A percentile compares a stretch with the other conserved stretches of the same genome.
Evolutionary conservation across 805 yeast species (phyloP).

Genomic region (Spathaspora hagerdaliae): DNA sequence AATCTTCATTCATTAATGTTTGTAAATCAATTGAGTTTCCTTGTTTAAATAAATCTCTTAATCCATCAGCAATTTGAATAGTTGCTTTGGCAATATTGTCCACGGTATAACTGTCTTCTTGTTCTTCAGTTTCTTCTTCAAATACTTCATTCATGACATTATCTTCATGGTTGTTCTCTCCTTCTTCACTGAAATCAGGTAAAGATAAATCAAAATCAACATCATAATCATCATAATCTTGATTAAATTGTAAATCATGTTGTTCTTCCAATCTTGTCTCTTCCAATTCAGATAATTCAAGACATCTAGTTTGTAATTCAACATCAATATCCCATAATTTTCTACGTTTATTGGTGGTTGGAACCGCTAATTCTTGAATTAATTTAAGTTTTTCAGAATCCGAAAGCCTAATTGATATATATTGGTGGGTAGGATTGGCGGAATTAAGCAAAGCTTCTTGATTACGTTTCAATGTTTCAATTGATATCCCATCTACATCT

Average conservation of each 20-base stretch:
- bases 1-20: slow-evolving; percentile 38
- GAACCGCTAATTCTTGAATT: slow-evolving; percentile 31
- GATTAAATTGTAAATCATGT: slow-evolving; percentile 5
- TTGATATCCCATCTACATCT: slow-evolving; percentile 43
- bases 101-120: slow-evolving; percentile 9
- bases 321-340: slow-evolving; percentile 26
- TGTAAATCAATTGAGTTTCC: slow-evolving; percentile 25
- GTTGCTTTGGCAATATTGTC: slow-evolving; percentile 46
- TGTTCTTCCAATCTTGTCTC: slow-evolving; percentile 16
- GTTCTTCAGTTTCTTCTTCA: slow-evolving; percentile 3
- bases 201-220: slow-evolving; percentile 20
- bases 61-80: slow-evolving; percentile 46
- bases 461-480: slow-evolving; percentile 27
- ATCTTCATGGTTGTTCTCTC: slow-evolving; percentile 7
- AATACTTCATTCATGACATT: slow-evolving; percentile 2
- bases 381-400: slow-evolving; percentile 30
- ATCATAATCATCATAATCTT: background rate
- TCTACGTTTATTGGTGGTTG: slow-evolving; percentile 25
- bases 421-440: slow-evolving; percentile 10
- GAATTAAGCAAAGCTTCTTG: slow-evolving; percentile 23
- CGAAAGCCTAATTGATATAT: slow-evolving; percentile 24
- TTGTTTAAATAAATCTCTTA: slow-evolving; percentile 27
- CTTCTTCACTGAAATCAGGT: slow-evolving; percentile 15
- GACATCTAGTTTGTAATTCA: slow-evolving; percentile 24
- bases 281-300: slow-evolving; percentile 21